Base-by-base conservation (phyloP, 306 rosid species). In the Hippophae gyantsensis region DNA sequence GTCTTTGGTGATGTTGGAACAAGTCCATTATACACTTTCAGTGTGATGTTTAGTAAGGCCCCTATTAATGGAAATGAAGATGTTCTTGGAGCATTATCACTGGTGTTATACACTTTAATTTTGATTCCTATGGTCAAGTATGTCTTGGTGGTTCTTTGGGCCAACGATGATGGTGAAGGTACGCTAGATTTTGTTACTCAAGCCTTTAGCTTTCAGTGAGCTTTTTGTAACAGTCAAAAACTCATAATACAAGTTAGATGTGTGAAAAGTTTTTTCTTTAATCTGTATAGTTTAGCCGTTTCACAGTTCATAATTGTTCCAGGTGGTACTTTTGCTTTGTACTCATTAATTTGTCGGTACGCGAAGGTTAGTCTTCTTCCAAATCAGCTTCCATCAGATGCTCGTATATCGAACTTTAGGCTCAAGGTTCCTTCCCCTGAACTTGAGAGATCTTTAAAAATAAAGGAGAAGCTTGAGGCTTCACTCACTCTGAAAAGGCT, bases 1-100 rank as follows among this genome's bases (percentile, higher is more conserved):
- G 97, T 93, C 59, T 93, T 93, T 79, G 99, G 99, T 60, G 99
- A 93, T 75, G 99, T 93, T 80, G 99, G 97, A 62, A 93, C 99
- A 7, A 88, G 99, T 69, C 99, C 99, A 42, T 72, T 93, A 70
- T 93, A 93, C 72, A 86, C 99, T 27, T 88, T 93, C 73, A 77
- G 90, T 60, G 99, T 93, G 63, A 88, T 93, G 94, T 93, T 93
- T 69, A 84, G 80, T 67, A 93, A 93, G 74, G 94, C 93, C 14
- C 97, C 99, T 61, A 86, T 93, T 46, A 72, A 84, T 48, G 97
- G 63, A 49, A 57, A 81, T 56, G 99, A 88, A 79, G 99, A 93
- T 67, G 78, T 93, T 80, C 69, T 93, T 56, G 99, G 99, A 56
- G 99, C 97, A 49, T 55, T 88, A 60, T 93, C 99, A 6, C 85